Evolutionary conservation across 2,329 filamentous ascomycete species (phyloP).

Genomic region (Penicillium aurantiogriseum): DNA sequence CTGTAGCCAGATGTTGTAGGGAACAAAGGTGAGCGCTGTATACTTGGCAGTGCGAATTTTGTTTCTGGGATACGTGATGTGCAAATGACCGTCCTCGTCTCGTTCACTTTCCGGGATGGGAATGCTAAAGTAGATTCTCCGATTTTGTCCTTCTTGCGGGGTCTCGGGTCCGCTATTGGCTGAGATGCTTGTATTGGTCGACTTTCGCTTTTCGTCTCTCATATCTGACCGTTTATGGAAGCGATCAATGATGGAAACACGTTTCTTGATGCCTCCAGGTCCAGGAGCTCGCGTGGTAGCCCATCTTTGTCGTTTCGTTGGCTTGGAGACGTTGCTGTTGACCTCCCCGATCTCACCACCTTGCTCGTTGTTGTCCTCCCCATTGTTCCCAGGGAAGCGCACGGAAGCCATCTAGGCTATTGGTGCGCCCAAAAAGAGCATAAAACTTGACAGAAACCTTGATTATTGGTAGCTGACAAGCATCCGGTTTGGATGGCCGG

Average conservation of each 20-base stretch:
- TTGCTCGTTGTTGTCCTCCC: slow-evolving; percentile 24
- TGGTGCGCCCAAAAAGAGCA: slow-evolving; percentile 27
- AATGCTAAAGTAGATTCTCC: slow-evolving; percentile 71
- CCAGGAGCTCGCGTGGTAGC: slow-evolving; percentile 85
- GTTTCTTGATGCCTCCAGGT: slow-evolving; percentile 73
- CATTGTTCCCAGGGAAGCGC: slow-evolving; percentile 33
- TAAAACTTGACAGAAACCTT: slow-evolving; percentile 24
- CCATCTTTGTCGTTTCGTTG: slow-evolving; percentile 84
- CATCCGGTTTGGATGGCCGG: slow-evolving; percentile 31
- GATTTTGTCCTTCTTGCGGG: slow-evolving; percentile 49
- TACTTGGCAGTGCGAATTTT: slow-evolving; percentile 99
- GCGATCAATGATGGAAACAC: slow-evolving; percentile 76
- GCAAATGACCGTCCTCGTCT: slow-evolving; percentile 77
- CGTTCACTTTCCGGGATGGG: slow-evolving; percentile 71
- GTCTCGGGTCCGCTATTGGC: slow-evolving; percentile 25
- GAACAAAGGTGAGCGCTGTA: slow-evolving; percentile 88
- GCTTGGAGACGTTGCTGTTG: slow-evolving; percentile 54
- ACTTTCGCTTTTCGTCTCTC: slow-evolving; percentile 68
- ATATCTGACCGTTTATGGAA: slow-evolving; percentile 61
- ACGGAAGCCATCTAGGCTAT: slow-evolving; percentile 41
- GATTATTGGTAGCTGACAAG: slow-evolving; percentile 19
- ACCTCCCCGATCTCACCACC: slow-evolving; percentile 29
- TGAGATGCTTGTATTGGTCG: slow-evolving; percentile 40
- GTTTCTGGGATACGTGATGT: slow-evolving; percentile 74
- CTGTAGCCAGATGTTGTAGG: slow-evolving; percentile 96